These are phyloP conservation scores for Diaporthe citriasiana DNA, from an alignment of 2,329 filamentous ascomycete genomes.

Conservation along the genomic window DNA sequence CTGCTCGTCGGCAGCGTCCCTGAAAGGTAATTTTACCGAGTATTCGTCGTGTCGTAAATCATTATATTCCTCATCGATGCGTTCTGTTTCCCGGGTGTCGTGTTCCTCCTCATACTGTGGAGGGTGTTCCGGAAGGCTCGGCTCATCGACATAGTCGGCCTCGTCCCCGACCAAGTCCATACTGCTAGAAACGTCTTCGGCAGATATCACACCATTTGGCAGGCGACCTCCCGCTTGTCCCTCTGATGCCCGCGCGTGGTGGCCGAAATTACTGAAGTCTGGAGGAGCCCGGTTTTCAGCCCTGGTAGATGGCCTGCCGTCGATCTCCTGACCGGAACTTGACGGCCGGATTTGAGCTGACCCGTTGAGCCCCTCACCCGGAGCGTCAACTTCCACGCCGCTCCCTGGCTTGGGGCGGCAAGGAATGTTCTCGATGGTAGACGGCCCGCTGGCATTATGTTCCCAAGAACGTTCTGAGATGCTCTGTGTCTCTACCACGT, in stretches of 20 bases:
- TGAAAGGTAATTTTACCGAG: slow-evolving; percentile 36
- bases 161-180: slow-evolving; percentile 30
- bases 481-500: slow-evolving; percentile 41
- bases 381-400: neutral
- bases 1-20: slow-evolving; percentile 34
- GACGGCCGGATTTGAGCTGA: slow-evolving; percentile 8
- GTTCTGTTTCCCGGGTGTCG: slow-evolving; percentile 37
- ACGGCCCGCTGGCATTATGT: slow-evolving; percentile 29
- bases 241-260: neutral
- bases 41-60: slow-evolving; percentile 40
- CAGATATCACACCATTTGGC: slow-evolving; percentile 30
- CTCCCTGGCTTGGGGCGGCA: slow-evolving; percentile 20
- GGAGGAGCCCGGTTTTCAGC: slow-evolving; percentile 40
- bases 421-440: slow-evolving; percentile 30
- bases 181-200: slow-evolving; percentile 38
- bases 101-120: slow-evolving; percentile 35
- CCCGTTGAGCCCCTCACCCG: slow-evolving; percentile 14
- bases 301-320: slow-evolving; percentile 35
- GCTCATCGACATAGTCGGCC: slow-evolving; percentile 23
- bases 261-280: slow-evolving; percentile 39
- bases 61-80: slow-evolving; percentile 38
- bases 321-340: slow-evolving; percentile 7
- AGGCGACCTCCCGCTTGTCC: slow-evolving; percentile 3
- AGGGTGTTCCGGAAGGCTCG: slow-evolving; percentile 33
- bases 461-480: slow-evolving; percentile 40